These are phyloP conservation scores for Boletus huronensis DNA, from an alignment of 768 basidiomycete species.

Conservation along the genomic window DNA sequence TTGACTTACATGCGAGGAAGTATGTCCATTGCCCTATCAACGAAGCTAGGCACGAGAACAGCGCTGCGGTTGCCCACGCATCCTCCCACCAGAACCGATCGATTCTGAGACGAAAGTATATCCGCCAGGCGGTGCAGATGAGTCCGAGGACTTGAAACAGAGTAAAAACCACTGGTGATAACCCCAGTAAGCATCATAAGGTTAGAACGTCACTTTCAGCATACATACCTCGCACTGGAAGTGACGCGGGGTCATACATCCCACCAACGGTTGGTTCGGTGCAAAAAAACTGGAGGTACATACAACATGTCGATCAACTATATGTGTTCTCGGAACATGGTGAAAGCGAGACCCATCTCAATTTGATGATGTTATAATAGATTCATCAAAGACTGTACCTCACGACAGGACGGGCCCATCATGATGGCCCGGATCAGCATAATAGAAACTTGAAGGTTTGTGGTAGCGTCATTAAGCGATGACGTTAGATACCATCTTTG, in stretches of 20 bases:
- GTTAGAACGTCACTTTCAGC: not conserved
- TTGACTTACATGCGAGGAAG: not conserved
- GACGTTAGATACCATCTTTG: not conserved
- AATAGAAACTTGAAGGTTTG: not conserved
- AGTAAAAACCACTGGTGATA: not conserved
- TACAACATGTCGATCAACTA: not conserved
- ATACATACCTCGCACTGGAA: slow-evolving; percentile 7
- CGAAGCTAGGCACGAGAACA: slow-evolving; percentile 4
- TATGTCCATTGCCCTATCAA: slow-evolving; percentile 10
- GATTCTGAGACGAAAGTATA: slow-evolving; percentile 15
- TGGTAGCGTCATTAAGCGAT: not conserved
- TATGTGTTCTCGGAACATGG: not conserved
- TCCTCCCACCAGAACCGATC: slow-evolving; percentile 20
- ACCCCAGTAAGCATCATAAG: not conserved
- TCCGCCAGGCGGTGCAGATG: slow-evolving; percentile 10
- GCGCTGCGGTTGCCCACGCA: slow-evolving; percentile 9
- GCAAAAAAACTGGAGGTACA: not conserved
- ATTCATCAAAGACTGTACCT: not conserved
- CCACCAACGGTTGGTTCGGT: not conserved
- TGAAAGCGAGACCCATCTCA: not conserved
- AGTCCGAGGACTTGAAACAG: not conserved
- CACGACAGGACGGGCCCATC: not conserved
- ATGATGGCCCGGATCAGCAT: not conserved
- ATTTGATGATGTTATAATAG: not conserved
- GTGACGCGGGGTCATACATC: not conserved